Evolutionary conservation across 768 basidiomycete genomes (phyloP).

Genomic region (Pisolithus marmoratus): DNA sequence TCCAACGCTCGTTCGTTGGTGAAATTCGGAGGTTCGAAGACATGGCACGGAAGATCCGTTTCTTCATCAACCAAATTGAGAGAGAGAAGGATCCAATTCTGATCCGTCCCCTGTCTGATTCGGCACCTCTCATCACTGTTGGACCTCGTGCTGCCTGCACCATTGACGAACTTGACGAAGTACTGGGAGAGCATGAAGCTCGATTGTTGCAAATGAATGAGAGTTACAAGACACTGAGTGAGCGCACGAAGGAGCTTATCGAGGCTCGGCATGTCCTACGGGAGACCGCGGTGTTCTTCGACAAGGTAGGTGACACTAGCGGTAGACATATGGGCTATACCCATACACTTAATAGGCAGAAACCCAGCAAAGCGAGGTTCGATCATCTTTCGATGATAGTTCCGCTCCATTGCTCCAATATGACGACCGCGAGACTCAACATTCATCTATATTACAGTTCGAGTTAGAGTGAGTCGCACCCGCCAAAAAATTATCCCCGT

Average conservation of each 20-base stretch:
- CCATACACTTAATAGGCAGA: slow-evolving; percentile 52
- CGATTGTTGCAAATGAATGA: slow-evolving; percentile 87
- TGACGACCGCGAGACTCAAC: slow-evolving; percentile 76
- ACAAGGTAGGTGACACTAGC: slow-evolving; percentile 47
- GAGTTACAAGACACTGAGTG: slow-evolving; percentile 83
- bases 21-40: slow-evolving; percentile 95
- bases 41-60: slow-evolving; percentile 90
- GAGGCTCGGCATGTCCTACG: slow-evolving; percentile 93
- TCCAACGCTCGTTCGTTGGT: slow-evolving; percentile 96
- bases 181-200: slow-evolving; percentile 79
- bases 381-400: slow-evolving; percentile 88
- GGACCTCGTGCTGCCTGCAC: slow-evolving; percentile 91
- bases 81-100: slow-evolving; percentile 80
- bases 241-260: slow-evolving; percentile 77
- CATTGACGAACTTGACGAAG: slow-evolving; percentile 88
- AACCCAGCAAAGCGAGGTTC: slow-evolving; percentile 69
- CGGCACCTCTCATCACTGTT: slow-evolving; percentile 78
- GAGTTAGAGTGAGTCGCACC: slow-evolving; percentile 73
- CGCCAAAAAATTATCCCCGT: neutral
- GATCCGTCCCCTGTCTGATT: slow-evolving; percentile 81
- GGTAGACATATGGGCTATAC: neutral
- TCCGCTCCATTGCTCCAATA: slow-evolving; percentile 87
- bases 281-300: slow-evolving; percentile 96
- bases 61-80: slow-evolving; percentile 81
- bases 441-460: slow-evolving; percentile 52